A percentile compares a stretch with the other conserved stretches of the same genome.
Conservation (phyloP, 805 yeast genomes). For the Candida methanosorbosa region DNA sequence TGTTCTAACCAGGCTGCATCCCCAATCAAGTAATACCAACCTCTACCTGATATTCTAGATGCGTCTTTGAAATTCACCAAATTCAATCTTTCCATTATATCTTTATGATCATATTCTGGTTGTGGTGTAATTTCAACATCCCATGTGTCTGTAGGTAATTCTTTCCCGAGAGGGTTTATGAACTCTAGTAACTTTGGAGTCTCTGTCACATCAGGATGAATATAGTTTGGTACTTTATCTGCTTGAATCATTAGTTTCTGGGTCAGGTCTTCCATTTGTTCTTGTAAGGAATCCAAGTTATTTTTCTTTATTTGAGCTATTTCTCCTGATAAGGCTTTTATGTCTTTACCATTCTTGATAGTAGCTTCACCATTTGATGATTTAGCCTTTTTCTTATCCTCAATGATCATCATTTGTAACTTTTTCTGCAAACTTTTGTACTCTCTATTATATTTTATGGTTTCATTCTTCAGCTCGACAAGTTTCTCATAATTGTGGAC, state of each 20-base stretch:
- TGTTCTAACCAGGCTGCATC: constrained; percentile 87
- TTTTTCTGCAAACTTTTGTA: too few relatives aligned
- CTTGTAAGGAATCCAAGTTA: too few relatives aligned
- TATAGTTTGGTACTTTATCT: constrained; percentile 54
- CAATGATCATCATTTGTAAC: too few relatives aligned
- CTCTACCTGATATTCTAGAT: constrained; percentile 67
- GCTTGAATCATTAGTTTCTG: constrained; percentile 29
- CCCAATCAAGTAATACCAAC: constrained; percentile 79
- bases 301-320: too few relatives aligned
- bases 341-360: too few relatives aligned
- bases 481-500: too few relatives aligned
- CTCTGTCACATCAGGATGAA: constrained; percentile 38
- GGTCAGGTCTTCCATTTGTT: constrained; percentile 21
- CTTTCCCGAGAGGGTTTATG: constrained; percentile 35
- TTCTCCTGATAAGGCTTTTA: too few relatives aligned
- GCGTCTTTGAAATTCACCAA: constrained; percentile 68
- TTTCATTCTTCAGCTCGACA: too few relatives aligned
- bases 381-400: too few relatives aligned
- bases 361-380: too few relatives aligned
- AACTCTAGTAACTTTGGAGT: constrained; percentile 39
- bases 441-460: too few relatives aligned
- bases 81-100: constrained; percentile 58
- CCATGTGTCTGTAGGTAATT: constrained; percentile 3
- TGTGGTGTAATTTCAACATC: constrained; percentile 14
- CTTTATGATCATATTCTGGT: constrained; percentile 47